Conservation (phyloP, 148 eudicot species). For the Bassia scoparia region DNA sequence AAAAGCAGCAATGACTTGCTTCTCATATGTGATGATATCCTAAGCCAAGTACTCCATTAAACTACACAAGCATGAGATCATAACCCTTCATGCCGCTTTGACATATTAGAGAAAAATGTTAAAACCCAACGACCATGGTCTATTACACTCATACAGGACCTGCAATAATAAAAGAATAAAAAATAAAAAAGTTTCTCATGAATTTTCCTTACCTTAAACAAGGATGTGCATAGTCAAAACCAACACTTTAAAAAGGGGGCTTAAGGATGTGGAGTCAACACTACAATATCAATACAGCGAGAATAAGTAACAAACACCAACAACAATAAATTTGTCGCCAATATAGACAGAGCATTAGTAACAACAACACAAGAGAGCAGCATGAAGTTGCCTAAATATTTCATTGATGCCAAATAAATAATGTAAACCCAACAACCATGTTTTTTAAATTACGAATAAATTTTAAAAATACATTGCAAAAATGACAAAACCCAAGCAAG, state of each 20-base stretch:
- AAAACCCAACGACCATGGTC: not conserved
- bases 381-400: not conserved
- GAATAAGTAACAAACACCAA: conserved; percentile 10
- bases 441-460: too few relatives aligned
- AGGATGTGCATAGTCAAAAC: conserved; percentile 34
- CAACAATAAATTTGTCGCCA: not conserved
- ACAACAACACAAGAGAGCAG: not conserved
- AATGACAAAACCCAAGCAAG: not conserved
- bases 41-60: too few relatives aligned
- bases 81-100: too few relatives aligned
- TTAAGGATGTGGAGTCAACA: conserved; percentile 60
- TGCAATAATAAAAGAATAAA: too few relatives aligned
- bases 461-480: not conserved
- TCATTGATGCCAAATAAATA: not conserved
- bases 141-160: not conserved
- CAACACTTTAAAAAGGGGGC: conserved; percentile 27
- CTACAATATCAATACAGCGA: conserved; percentile 37
- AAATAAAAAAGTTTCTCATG: not conserved
- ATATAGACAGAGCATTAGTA: not conserved
- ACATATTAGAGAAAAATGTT: not conserved
- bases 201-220: conserved; percentile 26
- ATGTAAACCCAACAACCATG: not conserved
- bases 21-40: too few relatives aligned
- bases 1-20: conserved; percentile 85
- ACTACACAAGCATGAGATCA: too few relatives aligned